These are phyloP conservation scores for Pyrrhoderma lamaoense DNA, from an alignment of 1,284 basidiomycete species.

Conservation along the genomic window DNA sequence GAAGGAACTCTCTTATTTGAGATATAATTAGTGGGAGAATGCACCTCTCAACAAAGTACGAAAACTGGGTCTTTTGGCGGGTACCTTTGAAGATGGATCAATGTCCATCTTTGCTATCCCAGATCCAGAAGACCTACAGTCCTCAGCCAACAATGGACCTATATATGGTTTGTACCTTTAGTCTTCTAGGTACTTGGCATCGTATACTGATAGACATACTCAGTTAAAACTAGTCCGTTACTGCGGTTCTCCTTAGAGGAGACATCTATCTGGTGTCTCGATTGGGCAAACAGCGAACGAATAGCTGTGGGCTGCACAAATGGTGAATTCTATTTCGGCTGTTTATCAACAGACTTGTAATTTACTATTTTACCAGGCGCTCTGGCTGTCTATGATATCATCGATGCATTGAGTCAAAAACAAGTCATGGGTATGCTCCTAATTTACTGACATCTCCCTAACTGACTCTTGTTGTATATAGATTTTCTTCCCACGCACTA, in stretches of 20 bases:
- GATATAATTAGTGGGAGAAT: constrained; percentile 5
- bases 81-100: constrained; percentile 78
- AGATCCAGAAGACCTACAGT: constrained; percentile 50
- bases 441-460: not conserved
- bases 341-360: too few relatives aligned
- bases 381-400: constrained; percentile 70
- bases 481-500: constrained; percentile 64
- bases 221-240: constrained; percentile 60
- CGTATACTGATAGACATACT: not conserved
- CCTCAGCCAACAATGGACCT: constrained; percentile 23
- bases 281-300: constrained; percentile 80
- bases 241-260: constrained; percentile 68
- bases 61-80: constrained; percentile 77
- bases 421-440: not conserved
- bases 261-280: constrained; percentile 64
- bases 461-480: constrained; percentile 23
- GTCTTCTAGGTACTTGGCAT: not conserved
- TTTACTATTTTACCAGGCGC: constrained; percentile 42
- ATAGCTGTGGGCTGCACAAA: constrained; percentile 77
- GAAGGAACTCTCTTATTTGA: constrained; percentile 22
- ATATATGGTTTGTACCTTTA: constrained; percentile 17
- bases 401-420: constrained; percentile 18
- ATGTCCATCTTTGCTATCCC: constrained; percentile 72
- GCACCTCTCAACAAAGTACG: constrained; percentile 27
- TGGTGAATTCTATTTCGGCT: constrained; percentile 38